Evolutionary conservation across 306 rosid species (phyloP).

Genomic region (Rosa multiflora): DNA sequence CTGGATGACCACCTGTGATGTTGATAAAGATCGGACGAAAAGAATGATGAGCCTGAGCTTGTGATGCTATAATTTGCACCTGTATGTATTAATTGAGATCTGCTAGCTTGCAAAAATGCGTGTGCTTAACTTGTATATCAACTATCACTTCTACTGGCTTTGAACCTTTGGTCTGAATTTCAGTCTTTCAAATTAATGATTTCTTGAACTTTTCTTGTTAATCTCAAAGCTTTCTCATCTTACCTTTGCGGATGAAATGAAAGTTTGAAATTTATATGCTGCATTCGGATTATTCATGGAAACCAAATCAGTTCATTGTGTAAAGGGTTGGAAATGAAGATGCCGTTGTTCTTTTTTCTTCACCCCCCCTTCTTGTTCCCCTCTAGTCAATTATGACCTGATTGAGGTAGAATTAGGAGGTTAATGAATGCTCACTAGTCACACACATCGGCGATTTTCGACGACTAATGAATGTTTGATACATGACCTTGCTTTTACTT

Average conservation of each 20-base stretch:
- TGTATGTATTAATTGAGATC: slow-evolving; percentile 59
- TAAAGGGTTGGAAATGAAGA: not conserved
- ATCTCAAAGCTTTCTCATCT: not conserved
- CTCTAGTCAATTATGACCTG: not conserved
- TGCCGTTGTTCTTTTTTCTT: not conserved
- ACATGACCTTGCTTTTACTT: not conserved
- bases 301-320: not conserved
- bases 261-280: not conserved
- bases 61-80: slow-evolving; percentile 45
- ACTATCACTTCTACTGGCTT: slow-evolving; percentile 39
- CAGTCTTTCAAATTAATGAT: slow-evolving; percentile 20
- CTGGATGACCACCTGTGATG: slow-evolving; percentile 56
- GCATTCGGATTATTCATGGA: not conserved
- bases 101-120: slow-evolving; percentile 36
- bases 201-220: not conserved
- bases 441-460: too few species aligned
- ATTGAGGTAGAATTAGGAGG: not conserved
- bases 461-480: not conserved
- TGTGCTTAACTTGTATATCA: slow-evolving; percentile 59
- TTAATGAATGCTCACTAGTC: not conserved
- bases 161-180: slow-evolving; percentile 37
- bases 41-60: slow-evolving; percentile 19
- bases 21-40: slow-evolving; percentile 26
- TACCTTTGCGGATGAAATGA: slow-evolving; percentile 2
- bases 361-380: not conserved